Conservation (phyloP, 306 rosid species). For the Fagus sylvatica region DNA sequence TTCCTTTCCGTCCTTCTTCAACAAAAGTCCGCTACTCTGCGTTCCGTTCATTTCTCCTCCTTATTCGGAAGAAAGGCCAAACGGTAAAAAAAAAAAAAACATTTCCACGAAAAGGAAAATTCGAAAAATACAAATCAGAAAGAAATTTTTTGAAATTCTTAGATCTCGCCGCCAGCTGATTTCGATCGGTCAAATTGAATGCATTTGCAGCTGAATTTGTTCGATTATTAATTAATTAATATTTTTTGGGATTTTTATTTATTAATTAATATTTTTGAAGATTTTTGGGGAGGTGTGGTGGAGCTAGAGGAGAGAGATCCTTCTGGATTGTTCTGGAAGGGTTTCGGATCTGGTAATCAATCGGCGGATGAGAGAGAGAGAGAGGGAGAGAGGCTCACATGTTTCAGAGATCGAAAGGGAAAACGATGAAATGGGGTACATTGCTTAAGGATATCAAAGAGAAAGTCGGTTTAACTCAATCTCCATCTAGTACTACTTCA, state of each 20-base stretch:
- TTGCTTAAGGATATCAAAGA: conserved; percentile 98
- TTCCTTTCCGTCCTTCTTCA: conserved; percentile 24
- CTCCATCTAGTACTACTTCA: conserved; percentile 49
- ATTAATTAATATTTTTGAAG: neutral
- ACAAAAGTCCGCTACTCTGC: conserved; percentile 34
- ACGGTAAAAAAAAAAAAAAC: neutral
- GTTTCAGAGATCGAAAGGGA: conserved; percentile 61
- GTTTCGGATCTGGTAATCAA: conserved; percentile 66
- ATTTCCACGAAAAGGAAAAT: conserved; percentile 4
- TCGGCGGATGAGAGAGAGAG: conserved; percentile 70
- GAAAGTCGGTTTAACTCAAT: conserved; percentile 91
- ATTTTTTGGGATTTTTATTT: neutral
- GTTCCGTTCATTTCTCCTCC: conserved; percentile 36
- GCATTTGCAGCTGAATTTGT: conserved; percentile 44
- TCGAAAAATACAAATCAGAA: conserved; percentile 29
- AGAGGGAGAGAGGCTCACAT: conserved; percentile 51
- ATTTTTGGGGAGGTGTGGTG: conserved; percentile 24
- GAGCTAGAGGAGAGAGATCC: conserved; percentile 45
- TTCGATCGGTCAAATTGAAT: conserved; percentile 40
- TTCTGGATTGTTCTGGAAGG: conserved; percentile 34
- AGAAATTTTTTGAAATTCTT: conserved; percentile 29
- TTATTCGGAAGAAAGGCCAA: conserved; percentile 1
- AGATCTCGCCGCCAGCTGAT: conserved; percentile 57
- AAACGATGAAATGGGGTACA: conserved; percentile 97
- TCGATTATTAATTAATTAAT: neutral